phyloP scores from a whole-genome alignment of 768 basidiomycete species.

The Rhizopogon vulgaris region DNA sequence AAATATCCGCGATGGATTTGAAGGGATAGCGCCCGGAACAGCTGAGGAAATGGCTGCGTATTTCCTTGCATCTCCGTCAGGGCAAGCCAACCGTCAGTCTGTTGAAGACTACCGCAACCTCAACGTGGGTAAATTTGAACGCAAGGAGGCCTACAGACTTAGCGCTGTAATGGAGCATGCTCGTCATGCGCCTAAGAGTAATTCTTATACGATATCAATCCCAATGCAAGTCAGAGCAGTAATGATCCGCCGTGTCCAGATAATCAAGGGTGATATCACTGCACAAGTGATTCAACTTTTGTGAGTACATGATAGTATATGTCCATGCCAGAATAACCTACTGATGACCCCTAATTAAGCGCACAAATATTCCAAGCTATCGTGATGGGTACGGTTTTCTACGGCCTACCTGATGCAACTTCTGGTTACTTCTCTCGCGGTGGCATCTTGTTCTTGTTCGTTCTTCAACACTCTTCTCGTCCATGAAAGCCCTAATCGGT shows the following conservation, averaged over 20 bases:
- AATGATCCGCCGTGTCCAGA: conserved; percentile 40
- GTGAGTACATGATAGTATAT: conserved; percentile 12
- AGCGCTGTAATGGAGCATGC: conserved; percentile 52
- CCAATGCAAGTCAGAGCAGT: conserved; percentile 43
- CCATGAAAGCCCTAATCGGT: conserved; percentile 4
- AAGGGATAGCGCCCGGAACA: conserved; percentile 31
- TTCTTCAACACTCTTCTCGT: conserved; percentile 1
- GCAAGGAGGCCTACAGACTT: conserved; percentile 36
- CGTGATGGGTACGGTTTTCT: conserved; percentile 39
- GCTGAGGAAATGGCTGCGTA: conserved; percentile 52
- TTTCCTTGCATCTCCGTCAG: conserved; percentile 36
- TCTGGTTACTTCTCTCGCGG: conserved; percentile 49
- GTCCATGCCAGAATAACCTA: conserved; percentile 4
- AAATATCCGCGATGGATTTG: conserved; percentile 29
- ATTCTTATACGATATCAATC: conserved; percentile 45
- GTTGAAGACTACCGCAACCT: conserved; percentile 41
- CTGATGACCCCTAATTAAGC: conserved; percentile 27
- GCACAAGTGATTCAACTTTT: conserved; percentile 25
- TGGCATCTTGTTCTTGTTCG: conserved; percentile 78
- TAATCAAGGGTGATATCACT: conserved; percentile 34
- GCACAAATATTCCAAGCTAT: conserved; percentile 30
- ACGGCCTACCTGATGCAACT: conserved; percentile 34
- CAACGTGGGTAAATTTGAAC: conserved; percentile 39
- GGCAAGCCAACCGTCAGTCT: conserved; percentile 38
- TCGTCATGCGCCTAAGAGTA: conserved; percentile 35